Evolutionary conservation across 169 alveolate genomes (phyloP).

Genomic region (Eimeria brunetti): DNA sequence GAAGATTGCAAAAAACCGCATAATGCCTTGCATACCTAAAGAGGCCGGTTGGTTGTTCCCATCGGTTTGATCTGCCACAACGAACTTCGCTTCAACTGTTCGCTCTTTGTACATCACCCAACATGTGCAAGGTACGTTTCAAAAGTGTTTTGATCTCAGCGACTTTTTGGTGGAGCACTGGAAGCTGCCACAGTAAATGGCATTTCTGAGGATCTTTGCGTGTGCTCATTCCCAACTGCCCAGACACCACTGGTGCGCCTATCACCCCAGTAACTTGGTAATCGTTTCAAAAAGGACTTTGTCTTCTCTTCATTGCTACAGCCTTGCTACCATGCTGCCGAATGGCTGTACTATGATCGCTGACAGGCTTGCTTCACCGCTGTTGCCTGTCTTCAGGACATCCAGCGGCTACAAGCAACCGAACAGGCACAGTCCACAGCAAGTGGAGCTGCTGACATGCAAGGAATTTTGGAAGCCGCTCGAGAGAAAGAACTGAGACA

Average conservation of each 20-base stretch:
- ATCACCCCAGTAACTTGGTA: background rate
- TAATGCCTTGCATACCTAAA: background rate
- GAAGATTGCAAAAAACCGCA: background rate
- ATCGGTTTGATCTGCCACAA: background rate
- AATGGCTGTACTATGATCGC: background rate
- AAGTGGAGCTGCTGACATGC: conserved; percentile 26
- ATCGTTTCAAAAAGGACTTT: background rate
- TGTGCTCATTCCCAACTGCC: conserved; percentile 49
- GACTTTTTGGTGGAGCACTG: conserved; percentile 53
- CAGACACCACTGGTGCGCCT: conserved; percentile 40
- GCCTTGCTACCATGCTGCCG: background rate
- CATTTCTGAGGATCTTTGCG: conserved; percentile 26
- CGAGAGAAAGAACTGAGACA: conserved; percentile 38
- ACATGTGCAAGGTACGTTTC: background rate
- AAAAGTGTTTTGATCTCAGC: conserved; percentile 3
- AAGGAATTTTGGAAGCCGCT: conserved; percentile 26
- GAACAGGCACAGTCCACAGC: background rate
- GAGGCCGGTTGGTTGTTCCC: background rate
- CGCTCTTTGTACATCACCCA: background rate
- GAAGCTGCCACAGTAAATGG: conserved; percentile 25
- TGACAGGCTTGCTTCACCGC: background rate
- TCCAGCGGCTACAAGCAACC: background rate
- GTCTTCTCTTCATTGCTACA: background rate
- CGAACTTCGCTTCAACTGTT: background rate
- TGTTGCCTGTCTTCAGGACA: conserved; percentile 17